Base-by-base conservation (phyloP, 305 asterid genomes). In the Salvia sclarea region DNA sequence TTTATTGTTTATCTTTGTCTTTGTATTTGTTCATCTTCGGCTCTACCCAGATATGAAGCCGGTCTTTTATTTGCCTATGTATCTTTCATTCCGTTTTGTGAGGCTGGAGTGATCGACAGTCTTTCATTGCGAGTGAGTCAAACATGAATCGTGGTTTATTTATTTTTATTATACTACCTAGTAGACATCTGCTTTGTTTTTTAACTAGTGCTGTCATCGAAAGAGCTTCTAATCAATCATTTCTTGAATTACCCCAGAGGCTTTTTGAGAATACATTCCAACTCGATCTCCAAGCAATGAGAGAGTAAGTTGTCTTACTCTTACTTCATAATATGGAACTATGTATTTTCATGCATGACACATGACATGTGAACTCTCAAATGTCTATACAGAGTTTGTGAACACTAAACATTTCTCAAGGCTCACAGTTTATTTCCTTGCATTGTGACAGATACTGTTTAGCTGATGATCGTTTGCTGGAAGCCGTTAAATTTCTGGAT, bases 51-150 rank as follows among this genome's bases (percentile, higher is more conserved):
- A 75, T 93, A 88, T 75, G 97, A 90, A 88, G 97, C 98, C 22
- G 98, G 98, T 49, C 96, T 92, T 68, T 89, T 92, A 66, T 74
- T 86, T 30, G 95, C 97, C 8, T 84, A 84, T 66, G 74, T 88
- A 58, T 85, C 97, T 57, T 90, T 90, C 79, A 68, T 93, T 71
- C 96, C 98, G 35, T 90, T 93, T 77, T 92, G 93, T 69, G 92
- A 86, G 84, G 87, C 92, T 8, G 96, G 96, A 72, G 88, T 63
- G 31, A 80, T 90, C 83, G 98, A 93, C 76, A 90, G 90, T 77
- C 85, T 90, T 58, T 86, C 97, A 14, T 71, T 93, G 82, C 84
- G 87, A 71, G 98, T 88, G 68, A 70, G 96, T 71, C 64, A n/a
- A 43, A 44, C 28, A 0, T 43, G 49, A 61, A 37, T 49, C 44